Percentiles rank a stretch among this genome's conserved stretches.
These are phyloP conservation scores for Nitzschia sp. DNA, from an alignment of 108 stramenopile genomes.

Conservation along the genomic window DNA sequence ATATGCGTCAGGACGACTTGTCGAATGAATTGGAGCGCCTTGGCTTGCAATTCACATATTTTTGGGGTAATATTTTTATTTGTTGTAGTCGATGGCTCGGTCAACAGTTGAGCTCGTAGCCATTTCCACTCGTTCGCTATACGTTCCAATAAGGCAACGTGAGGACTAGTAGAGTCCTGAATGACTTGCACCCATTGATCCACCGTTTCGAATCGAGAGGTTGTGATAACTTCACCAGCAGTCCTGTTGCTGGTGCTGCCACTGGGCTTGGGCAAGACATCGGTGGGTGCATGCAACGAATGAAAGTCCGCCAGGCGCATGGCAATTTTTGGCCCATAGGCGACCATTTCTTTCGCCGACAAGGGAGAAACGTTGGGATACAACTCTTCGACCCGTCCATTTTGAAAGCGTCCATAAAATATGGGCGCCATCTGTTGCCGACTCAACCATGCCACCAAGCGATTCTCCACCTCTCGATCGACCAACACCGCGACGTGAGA, in stretches of 20 bases:
- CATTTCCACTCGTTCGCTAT: slow-evolving; percentile 40
- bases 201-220: slow-evolving; percentile 5
- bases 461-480: slow-evolving; percentile 48
- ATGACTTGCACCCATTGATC: neutral
- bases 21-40: slow-evolving; percentile 33
- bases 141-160: slow-evolving; percentile 2
- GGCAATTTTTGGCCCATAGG: slow-evolving; percentile 46
- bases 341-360: slow-evolving; percentile 30
- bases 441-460: slow-evolving; percentile 55
- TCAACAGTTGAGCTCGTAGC: slow-evolving; percentile 25
- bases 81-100: neutral
- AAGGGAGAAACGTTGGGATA: slow-evolving; percentile 49
- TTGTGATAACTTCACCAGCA: no score
- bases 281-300: slow-evolving; percentile 11
- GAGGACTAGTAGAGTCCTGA: neutral
- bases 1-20: slow-evolving; percentile 62
- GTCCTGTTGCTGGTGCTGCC: no score
- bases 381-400: slow-evolving; percentile 79
- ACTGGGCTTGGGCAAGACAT: slow-evolving; percentile 12
- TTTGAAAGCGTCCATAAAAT: slow-evolving; percentile 65
- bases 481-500: slow-evolving; percentile 7
- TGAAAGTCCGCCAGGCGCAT: slow-evolving; percentile 46
- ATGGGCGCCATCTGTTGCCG: slow-evolving; percentile 46
- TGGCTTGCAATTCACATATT: neutral
- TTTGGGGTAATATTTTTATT: no score